Percentiles rank a stretch among this genome's conserved stretches.
Evolutionary conservation across 306 rosid species (phyloP).

Genomic region (Inga leiocalycina): DNA sequence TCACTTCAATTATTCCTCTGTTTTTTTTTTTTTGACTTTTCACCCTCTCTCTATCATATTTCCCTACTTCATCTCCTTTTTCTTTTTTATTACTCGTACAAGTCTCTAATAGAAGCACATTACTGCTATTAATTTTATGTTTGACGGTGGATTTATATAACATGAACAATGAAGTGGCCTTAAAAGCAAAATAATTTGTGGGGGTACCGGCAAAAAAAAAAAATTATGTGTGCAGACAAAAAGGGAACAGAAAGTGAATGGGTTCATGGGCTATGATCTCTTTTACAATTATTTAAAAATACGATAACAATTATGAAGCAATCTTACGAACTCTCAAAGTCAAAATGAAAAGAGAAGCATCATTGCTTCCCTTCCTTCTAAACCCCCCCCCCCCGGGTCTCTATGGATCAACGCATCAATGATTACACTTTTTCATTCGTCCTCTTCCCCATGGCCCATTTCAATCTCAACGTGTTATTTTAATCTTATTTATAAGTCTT

Average conservation of each 20-base stretch:
- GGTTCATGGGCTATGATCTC: neutral
- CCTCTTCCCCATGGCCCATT: neutral
- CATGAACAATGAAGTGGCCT: neutral
- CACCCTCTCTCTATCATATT: neutral
- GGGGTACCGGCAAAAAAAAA: too few relatives aligned
- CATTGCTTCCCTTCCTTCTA: conserved; percentile 40
- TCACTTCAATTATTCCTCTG: neutral
- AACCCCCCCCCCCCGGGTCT: too few relatives aligned
- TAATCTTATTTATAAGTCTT: too few relatives aligned
- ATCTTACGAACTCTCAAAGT: conserved; percentile 40
- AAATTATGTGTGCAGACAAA: neutral
- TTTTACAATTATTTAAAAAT: too few relatives aligned
- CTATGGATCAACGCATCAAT: neutral
- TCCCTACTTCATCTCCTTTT: too few relatives aligned
- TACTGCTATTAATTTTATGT: neutral
- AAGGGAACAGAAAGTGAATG: neutral
- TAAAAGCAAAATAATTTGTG: neutral
- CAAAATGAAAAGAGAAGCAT: conserved; percentile 62
- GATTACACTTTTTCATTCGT: neutral
- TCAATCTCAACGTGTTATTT: neutral
- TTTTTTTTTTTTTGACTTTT: conserved; percentile 20
- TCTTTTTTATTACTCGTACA: neutral
- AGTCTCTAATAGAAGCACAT: neutral
- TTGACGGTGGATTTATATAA: neutral
- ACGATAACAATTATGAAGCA: neutral